Percentiles rank a stretch among this genome's conserved stretches.
Conservation (phyloP, 2,329 filamentous ascomycete species). For the Phyllosticta ampelicida region DNA sequence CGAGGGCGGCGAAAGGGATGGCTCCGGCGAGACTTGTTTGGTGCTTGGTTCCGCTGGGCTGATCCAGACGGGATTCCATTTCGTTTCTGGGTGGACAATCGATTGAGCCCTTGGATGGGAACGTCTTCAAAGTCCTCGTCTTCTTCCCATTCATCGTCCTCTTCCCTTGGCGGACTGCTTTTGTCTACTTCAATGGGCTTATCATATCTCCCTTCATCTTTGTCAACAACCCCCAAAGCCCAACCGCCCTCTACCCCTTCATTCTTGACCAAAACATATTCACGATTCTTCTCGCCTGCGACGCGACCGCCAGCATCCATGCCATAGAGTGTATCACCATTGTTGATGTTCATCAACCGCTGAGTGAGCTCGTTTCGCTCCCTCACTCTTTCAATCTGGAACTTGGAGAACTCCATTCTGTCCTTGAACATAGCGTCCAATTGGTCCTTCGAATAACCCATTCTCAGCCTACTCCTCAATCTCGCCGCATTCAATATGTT, state of each 20-base stretch:
- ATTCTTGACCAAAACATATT: conserved; percentile 95
- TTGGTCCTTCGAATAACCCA: conserved; percentile 96
- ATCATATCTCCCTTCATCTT: conserved; percentile 67
- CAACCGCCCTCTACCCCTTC: conserved; percentile 90
- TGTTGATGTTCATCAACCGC: conserved; percentile 79
- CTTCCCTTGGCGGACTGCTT: conserved; percentile 37
- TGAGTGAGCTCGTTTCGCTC: conserved; percentile 94
- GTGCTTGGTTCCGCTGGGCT: conserved; percentile 35
- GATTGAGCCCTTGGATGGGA: conserved; percentile 79
- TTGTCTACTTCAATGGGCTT: conserved; percentile 89
- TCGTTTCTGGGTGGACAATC: conserved; percentile 53
- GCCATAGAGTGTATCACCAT: conserved; percentile 33
- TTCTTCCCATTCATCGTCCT: conserved; percentile 53
- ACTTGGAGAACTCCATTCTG: conserved; percentile 90
- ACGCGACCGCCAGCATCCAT: conserved; percentile 67
- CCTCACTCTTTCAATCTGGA: conserved; percentile 88
- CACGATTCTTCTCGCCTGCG: conserved; percentile 75
- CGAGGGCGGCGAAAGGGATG: conserved; percentile 13
- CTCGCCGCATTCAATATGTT: conserved; percentile 95
- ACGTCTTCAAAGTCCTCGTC: conserved; percentile 86
- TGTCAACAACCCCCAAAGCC: conserved; percentile 86
- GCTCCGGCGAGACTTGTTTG: conserved; percentile 32
- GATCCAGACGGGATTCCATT: conserved; percentile 25
- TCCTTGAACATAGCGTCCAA: conserved; percentile 94
- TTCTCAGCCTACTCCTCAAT: conserved; percentile 74